These are phyloP conservation scores for Inosperma sp. DNA, from an alignment of 768 basidiomycete genomes.

Conservation along the genomic window DNA sequence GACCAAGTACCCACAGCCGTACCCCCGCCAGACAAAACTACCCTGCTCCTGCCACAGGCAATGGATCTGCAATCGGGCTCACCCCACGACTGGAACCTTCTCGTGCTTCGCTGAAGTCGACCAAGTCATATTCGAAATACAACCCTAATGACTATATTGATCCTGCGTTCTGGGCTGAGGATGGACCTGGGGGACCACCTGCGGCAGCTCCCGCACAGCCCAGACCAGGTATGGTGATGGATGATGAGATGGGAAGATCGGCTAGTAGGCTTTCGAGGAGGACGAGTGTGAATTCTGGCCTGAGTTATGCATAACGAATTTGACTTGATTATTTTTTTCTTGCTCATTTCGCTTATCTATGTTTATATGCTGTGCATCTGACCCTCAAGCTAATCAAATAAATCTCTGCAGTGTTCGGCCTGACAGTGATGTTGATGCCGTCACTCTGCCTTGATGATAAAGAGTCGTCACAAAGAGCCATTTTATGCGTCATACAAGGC, in stretches of 20 bases:
- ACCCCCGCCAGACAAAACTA: not conserved
- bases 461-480: too few relatives aligned
- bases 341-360: too few relatives aligned
- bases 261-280: slow-evolving; percentile 6
- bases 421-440: too few relatives aligned
- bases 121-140: slow-evolving; percentile 26
- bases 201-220: slow-evolving; percentile 9
- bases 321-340: not conserved
- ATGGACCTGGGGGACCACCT: slow-evolving; percentile 13
- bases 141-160: slow-evolving; percentile 31
- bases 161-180: slow-evolving; percentile 27
- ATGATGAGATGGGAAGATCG: slow-evolving; percentile 1
- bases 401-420: too few relatives aligned
- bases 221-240: slow-evolving; percentile 5
- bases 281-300: slow-evolving; percentile 6
- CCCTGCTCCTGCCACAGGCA: not conserved
- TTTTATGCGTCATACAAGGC: too few relatives aligned
- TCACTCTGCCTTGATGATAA: too few relatives aligned
- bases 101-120: slow-evolving; percentile 29
- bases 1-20: slow-evolving; percentile 2
- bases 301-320: slow-evolving; percentile 8
- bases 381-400: too few relatives aligned
- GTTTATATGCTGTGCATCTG: too few relatives aligned
- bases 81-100: slow-evolving; percentile 25
- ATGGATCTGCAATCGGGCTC: slow-evolving; percentile 6